A percentile compares a stretch with the other conserved stretches of the same genome.
phyloP scores from a whole-genome alignment of 139 green algal genomes.

The Coccomyxa sp. region DNA sequence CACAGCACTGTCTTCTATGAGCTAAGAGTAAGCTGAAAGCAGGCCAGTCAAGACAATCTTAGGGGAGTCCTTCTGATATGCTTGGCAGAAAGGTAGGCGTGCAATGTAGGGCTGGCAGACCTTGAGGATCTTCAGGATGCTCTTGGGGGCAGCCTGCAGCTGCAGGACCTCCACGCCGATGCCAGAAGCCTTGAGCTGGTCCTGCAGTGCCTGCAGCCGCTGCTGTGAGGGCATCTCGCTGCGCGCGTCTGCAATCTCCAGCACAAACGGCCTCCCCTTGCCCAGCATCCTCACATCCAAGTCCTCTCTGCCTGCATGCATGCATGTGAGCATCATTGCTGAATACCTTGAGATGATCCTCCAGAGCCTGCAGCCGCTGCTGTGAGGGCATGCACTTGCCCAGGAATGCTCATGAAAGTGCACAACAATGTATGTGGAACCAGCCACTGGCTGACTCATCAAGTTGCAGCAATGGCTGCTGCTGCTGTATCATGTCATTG shows the following conservation, averaged over 20 bases:
- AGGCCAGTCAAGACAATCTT: too few relatives aligned
- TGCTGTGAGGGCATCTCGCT: neutral
- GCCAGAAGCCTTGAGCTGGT: slow-evolving; percentile 1
- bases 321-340: neutral
- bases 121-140: slow-evolving; percentile 4
- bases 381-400: neutral
- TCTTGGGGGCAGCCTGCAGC: neutral
- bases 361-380: neutral
- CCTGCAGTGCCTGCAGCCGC: neutral
- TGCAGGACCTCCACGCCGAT: slow-evolving; percentile 15
- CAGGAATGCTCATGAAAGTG: too few relatives aligned
- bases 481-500: neutral
- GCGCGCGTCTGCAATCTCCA: slow-evolving; percentile 62
- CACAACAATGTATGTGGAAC: too few relatives aligned
- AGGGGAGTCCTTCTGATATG: too few relatives aligned
- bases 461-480: too few relatives aligned
- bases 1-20: too few relatives aligned
- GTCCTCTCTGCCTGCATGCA: slow-evolving; percentile 74
- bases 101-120: neutral
- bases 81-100: neutral
- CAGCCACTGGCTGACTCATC: too few relatives aligned
- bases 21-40: too few relatives aligned
- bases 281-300: slow-evolving; percentile 88
- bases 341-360: neutral
- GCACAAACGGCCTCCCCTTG: slow-evolving; percentile 71